Conservation (phyloP, 306 rosid species). For the Malus fusca region DNA sequence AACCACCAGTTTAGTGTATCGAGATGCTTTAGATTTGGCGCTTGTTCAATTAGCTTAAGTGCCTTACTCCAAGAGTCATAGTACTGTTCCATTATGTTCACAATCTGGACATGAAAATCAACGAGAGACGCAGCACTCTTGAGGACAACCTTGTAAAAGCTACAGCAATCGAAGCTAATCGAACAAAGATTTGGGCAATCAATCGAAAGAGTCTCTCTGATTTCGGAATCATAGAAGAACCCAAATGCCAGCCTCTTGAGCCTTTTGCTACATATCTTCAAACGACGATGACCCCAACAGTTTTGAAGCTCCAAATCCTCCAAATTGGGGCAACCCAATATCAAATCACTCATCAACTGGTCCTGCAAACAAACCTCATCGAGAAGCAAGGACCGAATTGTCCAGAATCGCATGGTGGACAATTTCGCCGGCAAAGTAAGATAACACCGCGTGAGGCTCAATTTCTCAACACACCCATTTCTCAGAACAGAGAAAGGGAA, state of each 20-base stretch:
- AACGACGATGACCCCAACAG: not conserved
- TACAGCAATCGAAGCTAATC: not conserved
- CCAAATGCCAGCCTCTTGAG: not conserved
- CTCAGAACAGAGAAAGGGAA: not conserved
- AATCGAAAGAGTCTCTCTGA: not conserved
- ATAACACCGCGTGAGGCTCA: not conserved
- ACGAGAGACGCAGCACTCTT: not conserved
- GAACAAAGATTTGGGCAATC: constrained; percentile 1
- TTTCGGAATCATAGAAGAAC: not conserved
- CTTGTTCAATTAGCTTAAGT: not conserved
- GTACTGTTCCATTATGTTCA: not conserved
- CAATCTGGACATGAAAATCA: not conserved
- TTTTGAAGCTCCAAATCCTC: not conserved
- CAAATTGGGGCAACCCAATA: not conserved
- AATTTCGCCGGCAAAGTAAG: not conserved
- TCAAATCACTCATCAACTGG: not conserved
- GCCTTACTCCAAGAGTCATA: not conserved
- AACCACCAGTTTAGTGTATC: constrained; percentile 5
- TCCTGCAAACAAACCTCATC: not conserved
- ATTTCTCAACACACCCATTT: not conserved
- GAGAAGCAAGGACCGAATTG: not conserved
- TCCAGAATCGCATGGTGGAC: not conserved
- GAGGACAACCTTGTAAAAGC: not conserved
- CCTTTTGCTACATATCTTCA: not conserved
- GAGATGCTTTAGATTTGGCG: not conserved